phyloP scores from a whole-genome alignment of 768 basidiomycete genomes.

The Cystofilobasidium bisporidii region DNA sequence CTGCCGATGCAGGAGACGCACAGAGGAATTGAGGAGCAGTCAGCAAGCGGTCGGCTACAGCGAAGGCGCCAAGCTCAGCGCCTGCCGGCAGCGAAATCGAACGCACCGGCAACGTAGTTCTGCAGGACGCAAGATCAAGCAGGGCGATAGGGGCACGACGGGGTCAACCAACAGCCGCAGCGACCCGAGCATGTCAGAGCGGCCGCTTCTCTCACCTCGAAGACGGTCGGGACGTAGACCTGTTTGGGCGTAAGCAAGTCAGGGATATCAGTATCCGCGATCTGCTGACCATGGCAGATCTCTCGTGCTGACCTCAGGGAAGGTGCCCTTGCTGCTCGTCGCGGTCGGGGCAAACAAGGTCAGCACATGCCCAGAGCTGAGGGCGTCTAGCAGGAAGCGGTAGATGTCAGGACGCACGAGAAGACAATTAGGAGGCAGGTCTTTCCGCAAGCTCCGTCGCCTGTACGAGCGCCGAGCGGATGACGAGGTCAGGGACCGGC shows the following conservation, averaged over 20 bases:
- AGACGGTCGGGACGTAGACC: constrained; percentile 99
- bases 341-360: background rate
- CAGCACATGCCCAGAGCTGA: background rate
- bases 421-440: constrained; percentile 30
- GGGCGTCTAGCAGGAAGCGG: background rate
- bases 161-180: background rate
- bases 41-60: too few relatives aligned
- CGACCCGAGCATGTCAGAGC: too few relatives aligned
- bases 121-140: background rate
- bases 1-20: constrained; percentile 54
- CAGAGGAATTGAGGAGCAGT: background rate
- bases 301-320: constrained; percentile 25
- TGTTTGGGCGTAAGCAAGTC: too few relatives aligned
- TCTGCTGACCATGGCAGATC: too few relatives aligned
- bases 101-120: constrained; percentile 7
- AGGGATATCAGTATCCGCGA: too few relatives aligned
- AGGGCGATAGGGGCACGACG: background rate
- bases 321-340: constrained; percentile 28
- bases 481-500: background rate
- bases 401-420: constrained; percentile 16
- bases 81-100: background rate
- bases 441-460: constrained; percentile 89
- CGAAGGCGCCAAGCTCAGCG: too few relatives aligned
- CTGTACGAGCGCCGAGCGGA: constrained; percentile 1
- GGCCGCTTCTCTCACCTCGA: constrained; percentile 49